Evolutionary conservation across 345 rosid species (phyloP), one percentile per base, ranked within the genome.

Genomic region (Populus ilicifolia): DNA sequence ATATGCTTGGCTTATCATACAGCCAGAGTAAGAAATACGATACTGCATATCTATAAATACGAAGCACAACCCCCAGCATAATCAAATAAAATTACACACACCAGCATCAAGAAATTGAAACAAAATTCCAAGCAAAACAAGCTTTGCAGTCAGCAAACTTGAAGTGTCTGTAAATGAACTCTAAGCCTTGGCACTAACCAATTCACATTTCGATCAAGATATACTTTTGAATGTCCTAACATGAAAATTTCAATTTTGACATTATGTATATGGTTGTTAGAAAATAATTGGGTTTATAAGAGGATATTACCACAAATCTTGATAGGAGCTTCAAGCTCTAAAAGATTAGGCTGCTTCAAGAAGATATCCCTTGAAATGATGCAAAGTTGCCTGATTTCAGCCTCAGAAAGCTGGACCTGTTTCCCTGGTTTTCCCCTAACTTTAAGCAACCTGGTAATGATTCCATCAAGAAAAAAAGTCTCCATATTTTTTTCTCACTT

Each of bases 271-370:
- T 11, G 50, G 11, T 6, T 21, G 50, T 10, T 35, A 12, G 27
- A 27, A 69, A 17, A 43, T 35, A 3, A 65, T 65, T 18, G 36
- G 68, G 38, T 21, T 33, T 5, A 61, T 33, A 8, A 25, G 52
- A 13, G 50, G 12, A 41, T 16, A 67, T 23, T 82, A 82, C 85
- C 80, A 61, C 85, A 82, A 41, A 82, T 78, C 67, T 36, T 78
- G 73, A 82, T 66, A 5, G 85, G 85, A 41, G 85, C 79, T 71
- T 78, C 85, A 25, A 82, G 79, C 75, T 82, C 85, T 54, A 82
- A 44, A 27, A 82, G 82, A 82, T 70, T 67, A 18, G 85, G 81
- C 74, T 78, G 85, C 54, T 13, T 74, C 74, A 78, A 25, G 59
- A 82, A 75, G 71, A 78, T 56, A 29, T 75, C 79, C 66, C 74